phyloP scores from a whole-genome alignment of 1,284 basidiomycete species.

The Ganoderma multipileum region DNA sequence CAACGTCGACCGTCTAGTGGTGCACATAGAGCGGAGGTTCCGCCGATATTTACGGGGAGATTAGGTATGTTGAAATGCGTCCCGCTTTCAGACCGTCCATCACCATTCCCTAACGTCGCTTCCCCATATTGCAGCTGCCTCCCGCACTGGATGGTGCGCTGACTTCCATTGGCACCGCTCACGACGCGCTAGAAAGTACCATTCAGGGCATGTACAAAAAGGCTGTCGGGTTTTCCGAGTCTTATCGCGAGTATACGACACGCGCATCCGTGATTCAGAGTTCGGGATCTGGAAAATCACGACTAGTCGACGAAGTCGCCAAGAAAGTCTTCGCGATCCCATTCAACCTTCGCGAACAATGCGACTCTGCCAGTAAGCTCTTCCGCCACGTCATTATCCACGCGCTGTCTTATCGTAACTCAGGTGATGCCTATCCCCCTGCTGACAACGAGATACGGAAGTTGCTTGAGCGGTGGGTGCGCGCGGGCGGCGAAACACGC shows the following conservation, averaged over 20 bases:
- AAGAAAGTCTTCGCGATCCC: slow-evolving; percentile 51
- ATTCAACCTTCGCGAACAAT: slow-evolving; percentile 32
- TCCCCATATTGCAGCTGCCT: too few species aligned
- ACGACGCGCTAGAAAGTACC: not conserved
- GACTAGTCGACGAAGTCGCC: slow-evolving; percentile 58
- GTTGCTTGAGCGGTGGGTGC: not conserved
- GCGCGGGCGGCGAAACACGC: not conserved
- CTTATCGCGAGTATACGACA: not conserved
- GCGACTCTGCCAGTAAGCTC: not conserved
- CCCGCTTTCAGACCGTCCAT: too few species aligned
- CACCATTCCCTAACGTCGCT: too few species aligned
- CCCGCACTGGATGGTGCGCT: too few species aligned
- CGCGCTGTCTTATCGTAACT: not conserved
- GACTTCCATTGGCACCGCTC: too few species aligned
- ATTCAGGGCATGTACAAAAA: not conserved
- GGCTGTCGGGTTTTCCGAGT: too few species aligned
- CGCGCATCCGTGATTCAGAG: slow-evolving; percentile 27
- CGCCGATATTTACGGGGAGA: too few species aligned
- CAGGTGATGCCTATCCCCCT: not conserved
- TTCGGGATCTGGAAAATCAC: slow-evolving; percentile 44
- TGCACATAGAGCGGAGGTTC: too few species aligned
- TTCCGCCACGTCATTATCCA: not conserved
- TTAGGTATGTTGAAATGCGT: too few species aligned
- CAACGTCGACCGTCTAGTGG: too few species aligned
- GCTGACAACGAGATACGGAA: not conserved